A percentile compares a stretch with the other conserved stretches of the same genome.
phyloP scores from a whole-genome alignment of 179 eudicot species.

The Patellifolia procumbens region DNA sequence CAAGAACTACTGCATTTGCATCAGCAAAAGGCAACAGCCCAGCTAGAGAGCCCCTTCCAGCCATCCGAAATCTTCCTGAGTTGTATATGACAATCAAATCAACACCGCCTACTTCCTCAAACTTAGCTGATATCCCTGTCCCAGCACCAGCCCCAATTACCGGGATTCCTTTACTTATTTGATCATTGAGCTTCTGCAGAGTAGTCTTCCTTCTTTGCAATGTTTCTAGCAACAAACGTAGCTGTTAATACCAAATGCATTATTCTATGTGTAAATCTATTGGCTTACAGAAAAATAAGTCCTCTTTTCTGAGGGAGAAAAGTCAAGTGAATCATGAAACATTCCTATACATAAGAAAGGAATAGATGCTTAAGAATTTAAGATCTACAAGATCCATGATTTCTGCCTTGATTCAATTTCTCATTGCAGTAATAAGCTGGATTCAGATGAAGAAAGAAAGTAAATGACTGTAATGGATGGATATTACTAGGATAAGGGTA shows the following conservation, averaged over 20 bases:
- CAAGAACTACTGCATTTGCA: conserved; percentile 96
- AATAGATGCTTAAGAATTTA: neutral
- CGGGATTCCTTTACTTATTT: conserved; percentile 74
- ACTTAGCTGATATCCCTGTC: conserved; percentile 98
- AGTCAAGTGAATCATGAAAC: neutral
- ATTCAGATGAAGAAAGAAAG: neutral
- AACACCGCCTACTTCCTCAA: conserved; percentile 98
- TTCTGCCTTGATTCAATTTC: neutral
- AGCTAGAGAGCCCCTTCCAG: conserved; percentile 98
- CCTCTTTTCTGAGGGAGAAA: too few relatives aligned
- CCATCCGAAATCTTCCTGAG: conserved; percentile 98
- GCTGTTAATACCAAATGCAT: conserved; percentile 7
- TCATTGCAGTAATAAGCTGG: neutral
- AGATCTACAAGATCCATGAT: neutral
- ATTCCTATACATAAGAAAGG: neutral
- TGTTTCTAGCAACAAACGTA: conserved; percentile 52
- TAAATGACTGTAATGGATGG: too few relatives aligned
- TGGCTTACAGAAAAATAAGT: neutral
- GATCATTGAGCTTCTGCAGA: conserved; percentile 65
- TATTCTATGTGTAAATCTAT: neutral
- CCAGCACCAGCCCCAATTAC: conserved; percentile 98
- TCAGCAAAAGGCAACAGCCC: conserved; percentile 95
- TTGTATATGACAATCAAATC: conserved; percentile 89
- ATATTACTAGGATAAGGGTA: too few relatives aligned
- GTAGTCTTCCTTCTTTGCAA: conserved; percentile 58